phyloP scores from a whole-genome alignment of 2,329 filamentous ascomycete species.

The Aureobasidium sp. region DNA sequence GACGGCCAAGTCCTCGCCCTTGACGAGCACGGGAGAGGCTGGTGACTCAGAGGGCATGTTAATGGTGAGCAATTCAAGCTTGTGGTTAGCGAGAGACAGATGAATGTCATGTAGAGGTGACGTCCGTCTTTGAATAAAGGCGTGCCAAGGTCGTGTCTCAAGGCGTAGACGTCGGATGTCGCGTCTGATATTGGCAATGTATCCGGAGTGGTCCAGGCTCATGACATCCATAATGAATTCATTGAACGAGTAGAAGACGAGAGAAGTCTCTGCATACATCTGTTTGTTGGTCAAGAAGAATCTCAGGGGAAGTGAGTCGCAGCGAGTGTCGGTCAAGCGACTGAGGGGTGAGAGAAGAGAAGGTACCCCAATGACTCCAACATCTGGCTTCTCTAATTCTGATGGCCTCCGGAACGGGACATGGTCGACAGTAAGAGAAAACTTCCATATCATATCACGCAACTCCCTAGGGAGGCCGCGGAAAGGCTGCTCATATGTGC shows the following conservation, averaged over 20 bases:
- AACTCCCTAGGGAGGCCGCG: conserved; percentile 2
- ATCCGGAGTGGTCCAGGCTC: not conserved
- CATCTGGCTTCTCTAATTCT: not conserved
- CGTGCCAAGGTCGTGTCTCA: not conserved
- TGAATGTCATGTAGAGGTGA: not conserved
- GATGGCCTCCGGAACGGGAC: not conserved
- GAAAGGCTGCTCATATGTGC: not conserved
- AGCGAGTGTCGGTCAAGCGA: not conserved
- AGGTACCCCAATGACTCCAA: not conserved
- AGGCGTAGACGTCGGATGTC: not conserved
- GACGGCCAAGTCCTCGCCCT: not conserved
- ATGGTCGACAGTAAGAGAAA: not conserved
- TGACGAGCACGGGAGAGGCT: not conserved
- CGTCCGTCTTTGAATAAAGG: not conserved
- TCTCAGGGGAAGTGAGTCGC: not conserved
- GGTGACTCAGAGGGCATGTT: not conserved
- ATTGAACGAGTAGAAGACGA: not conserved
- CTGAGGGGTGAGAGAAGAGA: not conserved
- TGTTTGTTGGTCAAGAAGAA: not conserved
- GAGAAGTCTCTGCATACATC: not conserved
- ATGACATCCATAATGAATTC: not conserved
- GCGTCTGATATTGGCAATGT: not conserved
- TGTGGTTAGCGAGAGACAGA: not conserved
- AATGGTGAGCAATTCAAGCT: not conserved
- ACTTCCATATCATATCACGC: conserved; percentile 3